Evolutionary conservation across 2,329 filamentous ascomycete species (phyloP), one percentile per base, ranked within the genome.

Genomic region (Coniochaeta sp.): DNA sequence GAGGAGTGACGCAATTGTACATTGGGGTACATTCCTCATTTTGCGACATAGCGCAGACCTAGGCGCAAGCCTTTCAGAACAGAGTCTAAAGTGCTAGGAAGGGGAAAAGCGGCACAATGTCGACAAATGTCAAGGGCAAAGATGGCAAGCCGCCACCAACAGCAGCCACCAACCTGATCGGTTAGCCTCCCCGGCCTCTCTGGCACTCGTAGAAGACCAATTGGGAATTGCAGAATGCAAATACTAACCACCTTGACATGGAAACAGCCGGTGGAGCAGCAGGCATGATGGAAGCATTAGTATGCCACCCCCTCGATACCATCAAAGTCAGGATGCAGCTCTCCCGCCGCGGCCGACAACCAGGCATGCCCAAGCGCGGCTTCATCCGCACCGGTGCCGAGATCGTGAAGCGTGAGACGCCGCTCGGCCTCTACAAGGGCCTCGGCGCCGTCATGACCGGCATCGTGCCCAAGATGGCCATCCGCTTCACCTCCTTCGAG

Each of bases 281-380:
- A 68, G 95, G 95, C 71, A 97, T 98, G 93, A 98, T 98, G 93
- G 95, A 99, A 78, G 95, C 95, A 57, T 87, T 99, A 64, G 92
- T 81, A 59, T 99, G 95, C 76, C 56, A 63, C 62, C 26, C 22
- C 19, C 52, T 65, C 90, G 91, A 97, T 76, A 97, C 93, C 62
- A 96, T 98, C 81, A 97, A 99, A 84, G 95, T 99, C 64, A 92
- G 95, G 68, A 99, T 99, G 96, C 95, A 99, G 79, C 88, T 99
- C 62, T 98, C 95, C 60, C 85, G 89, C 66, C 87, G 95, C 73
- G 91, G 90, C 57, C 85, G 89, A 66, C 84, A 86, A 62, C 92
- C 92, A 60, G 95, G 95, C 63, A 86, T 89, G 73, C 91, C 93
- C 69, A 87, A 89, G 68, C 89, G 92, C 67, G 93, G 95, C 64